A percentile compares a stretch with the other conserved stretches of the same genome.
Evolutionary conservation across 768 basidiomycete genomes (phyloP).

Genomic region (Lentinula raphanica): DNA sequence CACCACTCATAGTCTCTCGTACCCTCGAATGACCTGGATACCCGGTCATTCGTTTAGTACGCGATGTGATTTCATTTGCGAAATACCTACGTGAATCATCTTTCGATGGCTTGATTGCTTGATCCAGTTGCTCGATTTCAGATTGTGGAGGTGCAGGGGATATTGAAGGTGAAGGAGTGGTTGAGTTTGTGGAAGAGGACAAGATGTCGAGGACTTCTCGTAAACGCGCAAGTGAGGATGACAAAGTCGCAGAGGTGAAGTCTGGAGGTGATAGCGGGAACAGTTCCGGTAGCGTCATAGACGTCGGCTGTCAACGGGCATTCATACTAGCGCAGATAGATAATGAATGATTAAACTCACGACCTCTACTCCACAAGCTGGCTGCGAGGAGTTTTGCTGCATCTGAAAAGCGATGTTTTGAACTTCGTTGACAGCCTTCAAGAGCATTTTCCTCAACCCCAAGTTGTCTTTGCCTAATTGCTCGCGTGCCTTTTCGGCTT

Average conservation of each 20-base stretch:
- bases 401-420: conserved; percentile 42
- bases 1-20: conserved; percentile 34
- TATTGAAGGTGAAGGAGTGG: conserved; percentile 14
- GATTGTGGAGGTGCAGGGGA: conserved; percentile 22
- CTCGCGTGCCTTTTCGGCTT: conserved; percentile 63
- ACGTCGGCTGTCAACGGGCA: neutral
- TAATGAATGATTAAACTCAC: conserved; percentile 25
- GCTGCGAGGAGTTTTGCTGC: conserved; percentile 30
- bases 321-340: conserved; percentile 7
- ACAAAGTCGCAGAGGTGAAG: conserved; percentile 43
- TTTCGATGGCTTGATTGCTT: conserved; percentile 43
- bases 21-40: conserved; percentile 43
- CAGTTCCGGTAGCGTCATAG: conserved; percentile 39
- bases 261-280: conserved; percentile 52
- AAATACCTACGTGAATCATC: conserved; percentile 50
- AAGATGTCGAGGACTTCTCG: conserved; percentile 29
- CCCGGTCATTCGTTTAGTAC: conserved; percentile 7
- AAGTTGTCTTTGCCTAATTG: conserved; percentile 63
- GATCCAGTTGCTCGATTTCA: conserved; percentile 48
- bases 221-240: conserved; percentile 36
- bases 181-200: conserved; percentile 19
- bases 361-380: conserved; percentile 42
- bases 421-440: conserved; percentile 62
- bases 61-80: neutral
- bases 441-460: conserved; percentile 51